Evolutionary conservation across 176 grass and related monocot species (phyloP).

Genomic region (Aegilops bicornis): DNA sequence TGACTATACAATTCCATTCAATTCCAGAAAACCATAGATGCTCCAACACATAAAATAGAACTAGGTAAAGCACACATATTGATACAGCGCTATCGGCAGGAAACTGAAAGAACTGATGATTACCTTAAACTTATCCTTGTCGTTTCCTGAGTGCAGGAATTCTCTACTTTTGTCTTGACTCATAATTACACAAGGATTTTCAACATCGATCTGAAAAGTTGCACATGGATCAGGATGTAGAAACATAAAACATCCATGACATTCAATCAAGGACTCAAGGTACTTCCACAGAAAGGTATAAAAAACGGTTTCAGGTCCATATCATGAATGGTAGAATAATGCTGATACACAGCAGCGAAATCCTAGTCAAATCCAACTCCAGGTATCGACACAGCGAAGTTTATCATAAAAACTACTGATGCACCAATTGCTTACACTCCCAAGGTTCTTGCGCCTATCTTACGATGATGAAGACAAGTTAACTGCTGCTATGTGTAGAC

Average conservation of each 20-base stretch:
- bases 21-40: not conserved
- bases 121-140: slow-evolving; percentile 96
- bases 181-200: slow-evolving; percentile 99
- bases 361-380: not conserved
- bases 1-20: not conserved
- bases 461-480: not conserved
- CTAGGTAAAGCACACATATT: not conserved
- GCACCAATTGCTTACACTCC: not conserved
- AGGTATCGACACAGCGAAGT: not conserved
- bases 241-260: slow-evolving; percentile 1
- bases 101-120: slow-evolving; percentile 17
- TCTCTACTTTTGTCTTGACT: slow-evolving; percentile 98
- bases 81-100: slow-evolving; percentile 9
- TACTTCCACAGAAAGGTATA: not conserved
- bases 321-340: slow-evolving; percentile 14
- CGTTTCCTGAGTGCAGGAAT: slow-evolving; percentile 93
- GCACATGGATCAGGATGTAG: slow-evolving; percentile 21
- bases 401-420: slow-evolving; percentile 1
- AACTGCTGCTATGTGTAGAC: not conserved
- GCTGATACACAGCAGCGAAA: not conserved
- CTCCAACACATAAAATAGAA: not conserved
- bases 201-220: slow-evolving; percentile 85
- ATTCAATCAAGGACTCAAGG: slow-evolving; percentile 30
- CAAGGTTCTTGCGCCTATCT: not conserved
- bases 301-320: not conserved